These are phyloP conservation scores for Elymus sibiricus DNA, from an alignment of 176 grass and related monocot genomes.

Conservation along the genomic window DNA sequence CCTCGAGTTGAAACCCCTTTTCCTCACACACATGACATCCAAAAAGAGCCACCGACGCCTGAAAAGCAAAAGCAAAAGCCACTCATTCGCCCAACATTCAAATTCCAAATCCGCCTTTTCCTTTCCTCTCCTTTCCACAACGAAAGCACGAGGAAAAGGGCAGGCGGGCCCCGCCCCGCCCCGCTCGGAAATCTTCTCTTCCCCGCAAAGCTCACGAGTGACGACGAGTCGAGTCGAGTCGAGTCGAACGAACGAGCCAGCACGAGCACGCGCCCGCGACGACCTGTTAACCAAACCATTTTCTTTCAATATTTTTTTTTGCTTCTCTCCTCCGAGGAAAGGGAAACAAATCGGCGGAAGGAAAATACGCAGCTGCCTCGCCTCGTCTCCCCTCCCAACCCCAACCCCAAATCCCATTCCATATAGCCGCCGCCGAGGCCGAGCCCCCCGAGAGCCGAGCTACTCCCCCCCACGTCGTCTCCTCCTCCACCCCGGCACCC, in stretches of 20 bases:
- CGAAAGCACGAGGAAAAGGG: not conserved
- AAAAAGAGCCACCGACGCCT: too few species aligned
- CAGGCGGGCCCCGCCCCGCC: not conserved
- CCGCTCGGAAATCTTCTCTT: not conserved
- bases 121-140: not conserved
- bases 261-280: slow-evolving; percentile 23
- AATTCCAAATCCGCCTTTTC: not conserved
- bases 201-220: not conserved
- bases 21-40: too few species aligned
- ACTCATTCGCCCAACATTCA: not conserved
- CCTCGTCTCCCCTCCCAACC: not conserved
- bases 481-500: not conserved
- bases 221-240: not conserved
- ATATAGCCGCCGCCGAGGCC: slow-evolving; percentile 1
- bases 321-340: not conserved
- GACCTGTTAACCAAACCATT: slow-evolving; percentile 27
- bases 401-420: not conserved
- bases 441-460: not conserved
- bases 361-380: not conserved
- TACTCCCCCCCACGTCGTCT: slow-evolving; percentile 33
- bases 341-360: slow-evolving; percentile 29
- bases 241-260: not conserved
- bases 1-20: too few species aligned
- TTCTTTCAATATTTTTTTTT: not conserved
- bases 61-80: not conserved